These are phyloP conservation scores for Plasmodium gonderi DNA, from an alignment of 169 alveolate species.

Conservation along the genomic window DNA sequence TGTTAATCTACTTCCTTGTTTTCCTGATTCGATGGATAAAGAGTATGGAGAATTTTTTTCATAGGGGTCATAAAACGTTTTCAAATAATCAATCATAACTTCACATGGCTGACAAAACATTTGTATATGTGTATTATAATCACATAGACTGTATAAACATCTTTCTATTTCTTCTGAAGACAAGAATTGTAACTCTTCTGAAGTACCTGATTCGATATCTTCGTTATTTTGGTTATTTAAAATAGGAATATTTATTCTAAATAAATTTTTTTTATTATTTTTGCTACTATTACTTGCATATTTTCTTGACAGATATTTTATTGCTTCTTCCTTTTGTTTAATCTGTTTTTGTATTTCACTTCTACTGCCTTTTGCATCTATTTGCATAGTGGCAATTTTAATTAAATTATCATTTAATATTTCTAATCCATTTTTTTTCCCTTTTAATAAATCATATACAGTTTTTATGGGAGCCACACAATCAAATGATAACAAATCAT, in stretches of 20 bases:
- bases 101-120: constrained; percentile 89
- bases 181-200: constrained; percentile 78
- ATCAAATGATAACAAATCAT: constrained; percentile 87
- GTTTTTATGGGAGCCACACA: constrained; percentile 89
- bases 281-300: constrained; percentile 71
- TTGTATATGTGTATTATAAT: constrained; percentile 89
- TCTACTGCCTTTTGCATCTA: constrained; percentile 55
- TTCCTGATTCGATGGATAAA: constrained; percentile 85
- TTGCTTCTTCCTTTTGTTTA: constrained; percentile 85
- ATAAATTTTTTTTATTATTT: constrained; percentile 71
- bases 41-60: constrained; percentile 82
- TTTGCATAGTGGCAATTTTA: constrained; percentile 88
- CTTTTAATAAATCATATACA: constrained; percentile 86
- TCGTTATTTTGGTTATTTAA: constrained; percentile 76
- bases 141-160: constrained; percentile 92
- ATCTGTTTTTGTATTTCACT: constrained; percentile 85
- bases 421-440: constrained; percentile 86
- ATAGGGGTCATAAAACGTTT: constrained; percentile 82
- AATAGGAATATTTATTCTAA: constrained; percentile 74
- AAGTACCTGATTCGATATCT: constrained; percentile 47
- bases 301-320: constrained; percentile 76
- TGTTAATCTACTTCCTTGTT: constrained; percentile 88
- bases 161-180: constrained; percentile 91
- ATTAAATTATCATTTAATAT: constrained; percentile 88
- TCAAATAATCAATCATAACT: constrained; percentile 85